Base-by-base conservation (phyloP, 2,329 filamentous ascomycete species). In the Neocucurbitaria cava region DNA sequence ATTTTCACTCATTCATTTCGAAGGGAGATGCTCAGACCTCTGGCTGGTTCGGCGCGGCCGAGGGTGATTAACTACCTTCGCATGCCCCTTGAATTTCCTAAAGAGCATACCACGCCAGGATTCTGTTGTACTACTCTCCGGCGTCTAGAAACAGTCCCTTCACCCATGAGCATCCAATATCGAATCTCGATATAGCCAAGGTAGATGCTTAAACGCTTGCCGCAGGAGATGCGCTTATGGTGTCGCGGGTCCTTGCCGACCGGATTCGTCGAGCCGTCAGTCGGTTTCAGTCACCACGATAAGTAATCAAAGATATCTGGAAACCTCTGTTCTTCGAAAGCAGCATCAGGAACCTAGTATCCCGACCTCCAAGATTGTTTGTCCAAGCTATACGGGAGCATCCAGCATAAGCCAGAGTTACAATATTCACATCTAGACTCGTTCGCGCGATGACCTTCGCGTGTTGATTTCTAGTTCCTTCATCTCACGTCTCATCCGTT, bases 71-170 rank as follows among this genome's bases (percentile, higher is more conserved):
- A 88, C 74, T 11, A 89, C 86, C 75, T 89, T 89, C 11, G 86
- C 88, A 58, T 87, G 89, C 1, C 87, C 87, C 40, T 89, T 86
- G 30, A 87, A n/a, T n/a, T n/a, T n/a, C n/a, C n/a, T n/a, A n/a
- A 89, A 84, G 62, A 89, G 89, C 64, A 89, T 76, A 56, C 89
- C 86, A 11, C 87, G n/a, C 80, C 35, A 89, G 73, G 64, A 89
- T 87, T 21, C 86, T 79, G 68, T 89, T 89, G 72, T 89, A 89
- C 74, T 86, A 89, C 66, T 89, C 85, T 0, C 86, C 85, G 3
- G 84, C 87, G 9, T 83, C 82, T 2, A 89, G 75, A 1, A 81
- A 79, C 5, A 89, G 76, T 1, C 86, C 85, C 83, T 86, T 42
- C 15, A 1, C 8, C 36, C 5, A 54, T 65, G 20, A 66, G 51